Conservation (phyloP, 441 rosid genomes). For the Hura crepitans region DNA sequence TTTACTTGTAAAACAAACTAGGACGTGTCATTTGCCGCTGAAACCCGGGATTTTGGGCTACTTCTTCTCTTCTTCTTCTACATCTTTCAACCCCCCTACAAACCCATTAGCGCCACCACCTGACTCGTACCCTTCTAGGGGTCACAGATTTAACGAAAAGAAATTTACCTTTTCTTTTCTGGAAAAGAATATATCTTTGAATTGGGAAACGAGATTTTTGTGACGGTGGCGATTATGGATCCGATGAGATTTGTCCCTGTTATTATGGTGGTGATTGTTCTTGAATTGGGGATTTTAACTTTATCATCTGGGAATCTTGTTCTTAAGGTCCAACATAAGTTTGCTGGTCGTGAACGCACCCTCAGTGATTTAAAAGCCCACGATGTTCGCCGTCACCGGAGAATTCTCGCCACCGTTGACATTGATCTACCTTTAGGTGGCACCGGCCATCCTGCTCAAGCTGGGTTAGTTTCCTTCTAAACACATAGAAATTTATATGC, state of each 20-base stretch:
- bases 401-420: constrained; percentile 59
- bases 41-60: constrained; percentile 22
- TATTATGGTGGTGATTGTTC: constrained; percentile 15
- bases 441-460: constrained; percentile 58
- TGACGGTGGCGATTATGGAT: constrained; percentile 32
- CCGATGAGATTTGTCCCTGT: constrained; percentile 27
- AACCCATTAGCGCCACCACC: not conserved
- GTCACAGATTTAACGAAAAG: not conserved
- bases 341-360: constrained; percentile 43
- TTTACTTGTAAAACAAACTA: not conserved
- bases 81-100: not conserved
- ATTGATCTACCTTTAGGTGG: constrained; percentile 75
- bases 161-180: no score
- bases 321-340: constrained; percentile 56
- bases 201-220: not conserved
- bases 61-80: not conserved
- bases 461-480: constrained; percentile 47
- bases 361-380: constrained; percentile 58
- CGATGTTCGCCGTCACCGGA: constrained; percentile 62
- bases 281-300: constrained; percentile 15
- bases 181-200: no score
- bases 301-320: constrained; percentile 42
- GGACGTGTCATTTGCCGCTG: constrained; percentile 20
- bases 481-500: not conserved
- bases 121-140: not conserved